Conservation (phyloP, 495 filamentous ascomycete genomes). For the Hypoxylon trugodes region DNA sequence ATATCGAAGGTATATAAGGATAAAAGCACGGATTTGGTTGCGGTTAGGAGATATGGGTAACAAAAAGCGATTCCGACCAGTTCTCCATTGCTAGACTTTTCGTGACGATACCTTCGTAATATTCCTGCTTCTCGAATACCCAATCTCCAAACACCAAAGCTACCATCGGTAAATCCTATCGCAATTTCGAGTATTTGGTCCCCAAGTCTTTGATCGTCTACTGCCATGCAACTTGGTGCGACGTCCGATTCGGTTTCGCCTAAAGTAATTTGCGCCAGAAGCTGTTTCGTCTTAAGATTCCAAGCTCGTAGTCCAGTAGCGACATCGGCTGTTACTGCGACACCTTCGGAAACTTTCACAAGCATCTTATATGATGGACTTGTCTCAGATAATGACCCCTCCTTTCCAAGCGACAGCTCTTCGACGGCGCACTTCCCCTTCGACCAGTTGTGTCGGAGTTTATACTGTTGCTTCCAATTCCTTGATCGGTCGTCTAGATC, state of each 20-base stretch:
- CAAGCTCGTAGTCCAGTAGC: slow-evolving; percentile 77
- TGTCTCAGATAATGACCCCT: slow-evolving; percentile 14
- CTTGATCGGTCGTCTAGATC: slow-evolving; percentile 57
- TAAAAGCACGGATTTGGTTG: slow-evolving; percentile 74
- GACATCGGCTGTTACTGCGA: slow-evolving; percentile 81
- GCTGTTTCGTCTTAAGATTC: slow-evolving; percentile 68
- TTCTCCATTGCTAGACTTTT: slow-evolving; percentile 64
- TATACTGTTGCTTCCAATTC: slow-evolving; percentile 90
- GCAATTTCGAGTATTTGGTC: slow-evolving; percentile 59
- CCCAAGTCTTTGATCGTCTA: slow-evolving; percentile 58
- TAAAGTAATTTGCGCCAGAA: slow-evolving; percentile 59
- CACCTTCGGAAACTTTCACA: slow-evolving; percentile 74
- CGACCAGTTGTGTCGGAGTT: slow-evolving; percentile 90
- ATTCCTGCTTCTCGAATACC: slow-evolving; percentile 55
- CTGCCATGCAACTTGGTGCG: slow-evolving; percentile 72
- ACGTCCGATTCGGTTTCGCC: slow-evolving; percentile 33
- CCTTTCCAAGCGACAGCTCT: slow-evolving; percentile 70
- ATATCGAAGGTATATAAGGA: slow-evolving; percentile 74
- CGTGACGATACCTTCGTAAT: slow-evolving; percentile 60
- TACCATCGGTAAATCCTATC: slow-evolving; percentile 80
- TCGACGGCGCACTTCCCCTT: slow-evolving; percentile 81
- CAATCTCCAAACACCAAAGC: slow-evolving; percentile 74
- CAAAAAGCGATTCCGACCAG: slow-evolving; percentile 80
- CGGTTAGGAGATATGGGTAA: slow-evolving; percentile 79
- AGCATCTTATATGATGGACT: slow-evolving; percentile 55